Evolutionary conservation across 495 filamentous ascomycete species (phyloP).

Genomic region (Chaetomium cochliodes): DNA sequence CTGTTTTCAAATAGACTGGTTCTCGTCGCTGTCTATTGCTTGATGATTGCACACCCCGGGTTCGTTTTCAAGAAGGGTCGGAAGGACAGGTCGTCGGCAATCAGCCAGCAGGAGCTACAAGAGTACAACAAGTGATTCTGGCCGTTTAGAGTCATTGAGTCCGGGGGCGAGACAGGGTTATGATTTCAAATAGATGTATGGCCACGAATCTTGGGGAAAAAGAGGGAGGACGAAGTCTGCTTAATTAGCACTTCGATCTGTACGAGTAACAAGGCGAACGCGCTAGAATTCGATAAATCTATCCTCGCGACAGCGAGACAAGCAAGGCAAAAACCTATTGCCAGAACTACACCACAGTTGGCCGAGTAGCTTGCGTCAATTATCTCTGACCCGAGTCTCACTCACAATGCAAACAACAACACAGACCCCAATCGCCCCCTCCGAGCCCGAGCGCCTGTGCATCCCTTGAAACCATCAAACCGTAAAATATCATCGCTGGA

Average conservation of each 20-base stretch:
- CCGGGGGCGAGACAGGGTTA: background rate
- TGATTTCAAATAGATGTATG: background rate
- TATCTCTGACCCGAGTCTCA: background rate
- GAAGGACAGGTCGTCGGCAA: background rate
- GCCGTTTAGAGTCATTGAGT: background rate
- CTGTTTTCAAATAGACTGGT: background rate
- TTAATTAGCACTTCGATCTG: background rate
- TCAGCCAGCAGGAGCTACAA: background rate
- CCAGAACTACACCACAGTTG: background rate
- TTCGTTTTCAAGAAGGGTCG: background rate
- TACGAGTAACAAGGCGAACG: background rate
- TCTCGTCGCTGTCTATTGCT: background rate
- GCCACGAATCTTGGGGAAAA: background rate
- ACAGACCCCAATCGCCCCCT: no score
- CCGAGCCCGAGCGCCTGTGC: background rate
- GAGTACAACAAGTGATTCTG: background rate
- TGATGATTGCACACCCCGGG: conserved; percentile 12
- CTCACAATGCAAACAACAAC: background rate
- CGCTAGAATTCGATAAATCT: background rate
- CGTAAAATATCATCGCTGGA: background rate
- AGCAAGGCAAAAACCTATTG: background rate
- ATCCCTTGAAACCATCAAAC: background rate
- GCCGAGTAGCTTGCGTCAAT: background rate
- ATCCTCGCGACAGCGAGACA: background rate
- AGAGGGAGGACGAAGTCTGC: background rate